Conservation (phyloP, 345 rosid species). For the Populus davidiana region DNA sequence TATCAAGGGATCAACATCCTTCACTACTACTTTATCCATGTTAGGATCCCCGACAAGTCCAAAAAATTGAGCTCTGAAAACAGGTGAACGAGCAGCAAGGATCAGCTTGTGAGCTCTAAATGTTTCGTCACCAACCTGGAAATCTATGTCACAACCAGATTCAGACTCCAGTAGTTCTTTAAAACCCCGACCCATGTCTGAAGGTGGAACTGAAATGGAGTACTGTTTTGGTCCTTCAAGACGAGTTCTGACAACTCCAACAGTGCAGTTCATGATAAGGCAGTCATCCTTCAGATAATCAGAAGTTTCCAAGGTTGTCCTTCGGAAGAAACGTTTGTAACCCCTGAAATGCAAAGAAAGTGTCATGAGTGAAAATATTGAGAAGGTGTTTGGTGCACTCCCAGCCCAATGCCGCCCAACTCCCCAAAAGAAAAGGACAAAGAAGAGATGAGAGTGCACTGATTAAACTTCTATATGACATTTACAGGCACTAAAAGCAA, state of each 20-base stretch:
- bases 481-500: not conserved
- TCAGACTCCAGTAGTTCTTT: conserved; percentile 70
- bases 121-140: conserved; percentile 72
- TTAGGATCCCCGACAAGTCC: conserved; percentile 78
- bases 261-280: conserved; percentile 78
- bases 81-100: conserved; percentile 91
- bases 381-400: not conserved
- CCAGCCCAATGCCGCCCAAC: not conserved
- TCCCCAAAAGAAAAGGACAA: not conserved
- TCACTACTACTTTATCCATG: conserved; percentile 46
- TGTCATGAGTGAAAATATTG: not conserved
- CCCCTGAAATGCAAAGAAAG: conserved; percentile 60
- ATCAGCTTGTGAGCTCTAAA: conserved; percentile 83
- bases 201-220: conserved; percentile 54
- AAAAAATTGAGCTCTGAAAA: conserved; percentile 87
- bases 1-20: conserved; percentile 78
- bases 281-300: conserved; percentile 81
- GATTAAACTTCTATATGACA: not conserved
- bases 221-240: conserved; percentile 67
- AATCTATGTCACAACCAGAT: conserved; percentile 67
- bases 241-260: conserved; percentile 82
- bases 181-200: conserved; percentile 74
- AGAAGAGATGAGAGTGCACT: not conserved
- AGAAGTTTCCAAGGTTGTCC: conserved; percentile 70
- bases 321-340: conserved; percentile 77